Evolutionary conservation across 2,329 filamentous ascomycete species (phyloP).

Genomic region (Tothia fuscella): DNA sequence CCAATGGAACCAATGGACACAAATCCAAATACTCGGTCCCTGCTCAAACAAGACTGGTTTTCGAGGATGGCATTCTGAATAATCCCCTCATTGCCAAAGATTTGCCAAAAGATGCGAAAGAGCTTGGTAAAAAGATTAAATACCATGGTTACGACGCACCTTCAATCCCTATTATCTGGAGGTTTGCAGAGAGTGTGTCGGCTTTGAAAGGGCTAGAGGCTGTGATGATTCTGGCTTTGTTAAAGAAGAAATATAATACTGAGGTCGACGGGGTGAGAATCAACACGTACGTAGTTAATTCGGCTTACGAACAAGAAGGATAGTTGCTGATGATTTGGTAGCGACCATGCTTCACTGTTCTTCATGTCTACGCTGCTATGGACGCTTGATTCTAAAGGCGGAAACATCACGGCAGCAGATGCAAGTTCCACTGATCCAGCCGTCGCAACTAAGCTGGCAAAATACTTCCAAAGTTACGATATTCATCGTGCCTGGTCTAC

Average conservation of each 20-base stretch:
- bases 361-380: slow-evolving; percentile 16
- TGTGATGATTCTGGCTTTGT: slow-evolving; percentile 31
- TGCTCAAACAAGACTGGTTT: slow-evolving; percentile 17
- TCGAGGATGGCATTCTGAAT: slow-evolving; percentile 29
- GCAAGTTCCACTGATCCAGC: slow-evolving; percentile 5
- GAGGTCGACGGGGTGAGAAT: slow-evolving; percentile 31
- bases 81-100: slow-evolving; percentile 29
- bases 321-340: slow-evolving; percentile 11
- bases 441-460: slow-evolving; percentile 18
- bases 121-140: slow-evolving; percentile 24
- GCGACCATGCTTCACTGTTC: slow-evolving; percentile 28
- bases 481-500: slow-evolving; percentile 14
- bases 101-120: slow-evolving; percentile 25
- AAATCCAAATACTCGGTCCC: slow-evolving; percentile 19
- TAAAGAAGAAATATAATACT: slow-evolving; percentile 35
- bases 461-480: slow-evolving; percentile 17
- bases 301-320: background rate
- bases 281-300: slow-evolving; percentile 28
- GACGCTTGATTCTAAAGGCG: slow-evolving; percentile 7
- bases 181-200: slow-evolving; percentile 42
- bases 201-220: slow-evolving; percentile 39
- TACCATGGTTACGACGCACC: slow-evolving; percentile 35
- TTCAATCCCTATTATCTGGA: slow-evolving; percentile 43
- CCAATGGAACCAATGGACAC: background rate
- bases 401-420: background rate